Base-by-base conservation (phyloP, 768 basidiomycete species). In the Mycena haematopus region DNA sequence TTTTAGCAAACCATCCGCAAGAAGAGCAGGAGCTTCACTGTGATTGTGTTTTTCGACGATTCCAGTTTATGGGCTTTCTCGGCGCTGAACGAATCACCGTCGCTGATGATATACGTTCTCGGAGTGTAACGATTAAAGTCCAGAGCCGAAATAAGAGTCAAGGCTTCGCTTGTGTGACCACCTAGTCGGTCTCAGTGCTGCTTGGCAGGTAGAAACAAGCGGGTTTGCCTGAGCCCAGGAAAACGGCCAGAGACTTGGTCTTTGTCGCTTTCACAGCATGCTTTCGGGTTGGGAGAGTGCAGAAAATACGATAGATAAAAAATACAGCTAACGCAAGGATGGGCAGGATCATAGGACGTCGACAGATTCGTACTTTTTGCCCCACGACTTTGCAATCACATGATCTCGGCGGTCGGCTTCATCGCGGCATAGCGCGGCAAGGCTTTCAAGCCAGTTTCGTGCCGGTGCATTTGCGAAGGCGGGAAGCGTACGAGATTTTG, bases 141-240 rank as follows among this genome's bases (percentile, higher is more conserved):
- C 25, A 99, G 75, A 14, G 87, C 77, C 2, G 89, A 89, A 27
- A 92, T 58, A 27, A 98, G 80, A 35, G 82, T 79, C 65, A 96
- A 75, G 45, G 89, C 91, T 79, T 99, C 97, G 64, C 84, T 87
- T 17, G 95, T 97, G 77, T 99, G 97, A 0, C 97, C 97, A 47
- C 97, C 96, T 98, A 71, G 50, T 56, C 56, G 66, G 58, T 44
- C 63, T 46, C 58, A 60, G 21, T 59, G 40, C 27, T 35, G 21
- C 29, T 36, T 53, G 17, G 42, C 59, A 27, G 25, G 13, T 51
- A 33, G 56, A 55, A 61, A 62, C 52, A 22, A 29, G n/a, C 8
- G 31, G 56, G 75, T 81, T 71, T 70, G 92, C 96, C 96, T 73
- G 96, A 99, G 60, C 96, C 96, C 14, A 99, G 84, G 70, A 98